Conservation (phyloP, 371 early-diverging fungal species). For the Phascolomyces articulosus region DNA sequence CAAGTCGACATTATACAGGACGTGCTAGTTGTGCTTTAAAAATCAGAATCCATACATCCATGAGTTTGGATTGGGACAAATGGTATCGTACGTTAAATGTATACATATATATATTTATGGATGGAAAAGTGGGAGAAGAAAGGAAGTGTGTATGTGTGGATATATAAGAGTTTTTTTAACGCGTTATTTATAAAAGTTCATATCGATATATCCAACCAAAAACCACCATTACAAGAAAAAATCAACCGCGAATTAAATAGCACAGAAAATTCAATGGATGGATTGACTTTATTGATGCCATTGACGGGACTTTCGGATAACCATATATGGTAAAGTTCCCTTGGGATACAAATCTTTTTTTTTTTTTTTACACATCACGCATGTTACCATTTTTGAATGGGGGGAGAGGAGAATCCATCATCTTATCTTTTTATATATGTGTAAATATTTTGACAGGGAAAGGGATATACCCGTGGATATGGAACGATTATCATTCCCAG, state of each 20-base stretch:
- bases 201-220: background rate
- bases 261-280: background rate
- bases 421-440: background rate
- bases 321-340: background rate
- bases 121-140: too few species aligned
- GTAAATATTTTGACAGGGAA: background rate
- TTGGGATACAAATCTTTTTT: background rate
- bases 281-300: background rate
- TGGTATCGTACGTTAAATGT: background rate
- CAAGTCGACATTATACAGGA: background rate
- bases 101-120: too few species aligned
- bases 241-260: background rate
- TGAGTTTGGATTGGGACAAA: background rate
- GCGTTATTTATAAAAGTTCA: too few species aligned
- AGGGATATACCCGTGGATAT: background rate
- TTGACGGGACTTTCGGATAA: background rate
- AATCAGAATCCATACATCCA: background rate
- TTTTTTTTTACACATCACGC: too few species aligned
- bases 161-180: too few species aligned
- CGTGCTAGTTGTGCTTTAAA: background rate
- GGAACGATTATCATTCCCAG: background rate
- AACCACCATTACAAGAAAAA: background rate
- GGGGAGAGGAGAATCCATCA: too few species aligned
- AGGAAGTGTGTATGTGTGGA: too few species aligned
- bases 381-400: too few species aligned